phyloP scores from a whole-genome alignment of 179 eudicot species.

The Heliamphora pulchella region DNA sequence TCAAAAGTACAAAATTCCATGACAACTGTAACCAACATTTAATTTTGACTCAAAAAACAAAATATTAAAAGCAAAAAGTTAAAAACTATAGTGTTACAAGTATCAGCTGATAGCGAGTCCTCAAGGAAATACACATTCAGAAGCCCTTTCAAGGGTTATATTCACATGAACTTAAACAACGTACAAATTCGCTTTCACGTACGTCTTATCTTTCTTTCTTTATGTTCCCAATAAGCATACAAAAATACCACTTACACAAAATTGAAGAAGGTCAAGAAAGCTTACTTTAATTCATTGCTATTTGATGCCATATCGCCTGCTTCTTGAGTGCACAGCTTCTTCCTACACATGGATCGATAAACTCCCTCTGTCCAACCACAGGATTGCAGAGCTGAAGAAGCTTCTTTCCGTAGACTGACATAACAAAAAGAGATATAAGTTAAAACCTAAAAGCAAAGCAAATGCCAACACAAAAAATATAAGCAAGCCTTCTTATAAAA shows the following conservation, averaged over 20 bases:
- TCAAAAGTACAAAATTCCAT: neutral
- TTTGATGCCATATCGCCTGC: conserved; percentile 28
- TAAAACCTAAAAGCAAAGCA: neutral
- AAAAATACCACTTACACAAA: neutral
- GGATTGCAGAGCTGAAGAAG: conserved; percentile 41
- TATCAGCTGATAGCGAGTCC: neutral
- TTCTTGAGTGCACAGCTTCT: conserved; percentile 40
- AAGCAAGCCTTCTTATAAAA: neutral
- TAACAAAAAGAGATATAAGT: conserved; percentile 14
- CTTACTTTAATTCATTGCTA: conserved; percentile 54
- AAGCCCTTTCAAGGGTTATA: neutral
- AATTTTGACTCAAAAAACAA: neutral
- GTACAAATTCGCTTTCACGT: neutral
- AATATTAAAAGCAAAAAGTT: no score
- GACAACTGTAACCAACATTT: neutral
- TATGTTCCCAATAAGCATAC: neutral
- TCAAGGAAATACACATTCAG: conserved; percentile 3
- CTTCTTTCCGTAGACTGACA: conserved; percentile 62
- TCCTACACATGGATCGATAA: conserved; percentile 50
- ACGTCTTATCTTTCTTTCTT: neutral
- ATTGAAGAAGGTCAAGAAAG: conserved; percentile 11
- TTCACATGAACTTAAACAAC: neutral
- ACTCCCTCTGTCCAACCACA: conserved; percentile 80
- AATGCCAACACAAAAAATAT: neutral
- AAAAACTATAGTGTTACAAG: neutral